phyloP scores from a whole-genome alignment of 1,139 yeast genomes.

The Yamadazyma mexicana region DNA sequence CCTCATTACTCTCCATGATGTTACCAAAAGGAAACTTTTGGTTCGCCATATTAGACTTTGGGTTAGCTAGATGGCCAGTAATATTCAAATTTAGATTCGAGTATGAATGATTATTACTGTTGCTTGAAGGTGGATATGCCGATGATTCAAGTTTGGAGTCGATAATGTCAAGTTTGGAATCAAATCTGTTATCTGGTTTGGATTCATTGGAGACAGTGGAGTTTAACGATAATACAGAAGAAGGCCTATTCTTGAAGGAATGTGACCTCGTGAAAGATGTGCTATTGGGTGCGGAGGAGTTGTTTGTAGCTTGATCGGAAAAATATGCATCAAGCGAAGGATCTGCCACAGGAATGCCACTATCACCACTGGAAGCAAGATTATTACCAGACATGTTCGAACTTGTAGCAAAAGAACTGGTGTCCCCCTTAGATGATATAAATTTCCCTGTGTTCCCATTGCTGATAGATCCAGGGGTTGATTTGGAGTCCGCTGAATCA shows the following conservation, averaged over 20 bases:
- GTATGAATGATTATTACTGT: slow-evolving; percentile 6
- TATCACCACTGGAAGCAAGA: not conserved
- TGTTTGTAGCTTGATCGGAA: slow-evolving; percentile 2
- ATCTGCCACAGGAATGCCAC: not conserved
- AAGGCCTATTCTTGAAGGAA: slow-evolving; percentile 31
- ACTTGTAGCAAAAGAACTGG: not conserved
- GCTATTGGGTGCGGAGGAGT: not conserved
- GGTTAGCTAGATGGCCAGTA: slow-evolving; percentile 3
- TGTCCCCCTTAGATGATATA: not conserved
- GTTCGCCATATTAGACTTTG: not conserved
- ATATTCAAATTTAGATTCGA: slow-evolving; percentile 8
- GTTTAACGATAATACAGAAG: slow-evolving; percentile 42
- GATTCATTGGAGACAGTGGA: slow-evolving; percentile 25
- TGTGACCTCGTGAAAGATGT: slow-evolving; percentile 10
- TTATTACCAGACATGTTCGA: not conserved
- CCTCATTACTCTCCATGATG: slow-evolving; percentile 16
- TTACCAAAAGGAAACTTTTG: slow-evolving; percentile 10
- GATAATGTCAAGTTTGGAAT: slow-evolving; percentile 2
- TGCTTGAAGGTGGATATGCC: slow-evolving; percentile 16
- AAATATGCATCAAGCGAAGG: slow-evolving; percentile 1
- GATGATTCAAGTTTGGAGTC: slow-evolving; percentile 7
- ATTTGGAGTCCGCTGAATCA: not conserved
- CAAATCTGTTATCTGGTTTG: slow-evolving; percentile 5
- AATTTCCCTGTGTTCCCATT: not conserved
- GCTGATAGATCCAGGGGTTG: not conserved